Evolutionary conservation across 2,329 filamentous ascomycete genomes (phyloP).

Genomic region (Fusarium caatingaense): DNA sequence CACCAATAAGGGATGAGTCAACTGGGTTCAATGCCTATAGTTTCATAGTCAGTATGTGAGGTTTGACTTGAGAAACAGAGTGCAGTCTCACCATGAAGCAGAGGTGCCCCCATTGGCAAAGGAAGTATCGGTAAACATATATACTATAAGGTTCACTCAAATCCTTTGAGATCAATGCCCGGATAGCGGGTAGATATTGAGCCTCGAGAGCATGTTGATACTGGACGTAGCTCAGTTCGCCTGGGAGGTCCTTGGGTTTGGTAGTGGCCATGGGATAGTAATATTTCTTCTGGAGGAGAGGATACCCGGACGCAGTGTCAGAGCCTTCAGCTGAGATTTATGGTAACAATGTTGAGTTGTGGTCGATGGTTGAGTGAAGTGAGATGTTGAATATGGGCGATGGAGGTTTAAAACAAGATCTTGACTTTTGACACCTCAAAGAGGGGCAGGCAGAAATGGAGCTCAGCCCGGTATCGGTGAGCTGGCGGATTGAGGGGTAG

Average conservation of each 20-base stretch:
- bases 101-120: conserved; percentile 97
- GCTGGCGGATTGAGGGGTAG: conserved; percentile 3
- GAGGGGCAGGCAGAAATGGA: conserved; percentile 41
- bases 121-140: conserved; percentile 97
- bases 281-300: neutral
- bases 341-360: neutral
- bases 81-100: conserved; percentile 82
- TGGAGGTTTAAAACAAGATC: conserved; percentile 29
- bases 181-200: conserved; percentile 83
- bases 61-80: neutral
- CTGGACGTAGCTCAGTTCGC: conserved; percentile 68
- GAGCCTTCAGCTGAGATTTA: neutral
- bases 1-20: conserved; percentile 78
- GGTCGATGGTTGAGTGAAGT: conserved; percentile 5
- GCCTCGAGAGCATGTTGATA: conserved; percentile 71
- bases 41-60: conserved; percentile 16
- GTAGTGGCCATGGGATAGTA: conserved; percentile 50
- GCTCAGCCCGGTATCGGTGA: conserved; percentile 38
- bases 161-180: conserved; percentile 93
- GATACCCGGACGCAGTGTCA: neutral
- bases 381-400: conserved; percentile 17
- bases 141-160: conserved; percentile 99
- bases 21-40: conserved; percentile 68
- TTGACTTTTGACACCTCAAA: conserved; percentile 26
- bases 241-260: conserved; percentile 52